Base-by-base conservation (phyloP, 1,284 basidiomycete species). In the Agroathelia rolfsii region DNA sequence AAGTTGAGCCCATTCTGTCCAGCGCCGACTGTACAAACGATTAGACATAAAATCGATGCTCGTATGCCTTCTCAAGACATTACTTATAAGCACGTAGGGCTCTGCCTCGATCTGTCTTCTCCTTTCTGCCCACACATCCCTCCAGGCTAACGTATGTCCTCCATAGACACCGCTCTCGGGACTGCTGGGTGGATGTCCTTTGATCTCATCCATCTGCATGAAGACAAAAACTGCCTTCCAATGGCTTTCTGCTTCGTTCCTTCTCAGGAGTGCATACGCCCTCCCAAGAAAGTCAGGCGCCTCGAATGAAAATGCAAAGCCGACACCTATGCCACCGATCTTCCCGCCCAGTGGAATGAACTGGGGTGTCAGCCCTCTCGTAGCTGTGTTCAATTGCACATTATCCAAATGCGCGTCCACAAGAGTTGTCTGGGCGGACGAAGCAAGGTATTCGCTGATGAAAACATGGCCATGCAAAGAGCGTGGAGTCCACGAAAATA, bases 1-100 rank as follows among this genome's bases (percentile, higher is more conserved):
- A 66, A 42, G 15, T 60, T 61, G 9, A 76, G 51, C 1, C 71
- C 73, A 9, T 59, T 65, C 44, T 76, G 73, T 2, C 71, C 71
- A 4, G 53, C 71, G 4, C 73, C 73, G 24, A 77, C 62, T 63
- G 28, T 6, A n/a, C n/a, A n/a, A n/a, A n/a, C n/a, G n/a, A n/a
- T n/a, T n/a, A n/a, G n/a, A n/a, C n/a, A n/a, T n/a, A n/a, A n/a
- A n/a, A n/a, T n/a, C n/a, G n/a, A n/a, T n/a, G n/a, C n/a, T n/a
- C n/a, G n/a, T n/a, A n/a, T n/a, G n/a, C n/a, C n/a, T n/a, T n/a
- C n/a, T n/a, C n/a, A n/a, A n/a, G n/a, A n/a, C n/a, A n/a, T n/a
- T n/a, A n/a, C n/a, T n/a, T n/a, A 63, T 56, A 1, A 62, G 30
- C 16, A 57, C 59, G 19, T 55, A 46, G 1, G 59, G 60, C 28